These are phyloP conservation scores for Didymella arachidicola DNA, from an alignment of 2,329 filamentous ascomycete species.

Conservation along the genomic window DNA sequence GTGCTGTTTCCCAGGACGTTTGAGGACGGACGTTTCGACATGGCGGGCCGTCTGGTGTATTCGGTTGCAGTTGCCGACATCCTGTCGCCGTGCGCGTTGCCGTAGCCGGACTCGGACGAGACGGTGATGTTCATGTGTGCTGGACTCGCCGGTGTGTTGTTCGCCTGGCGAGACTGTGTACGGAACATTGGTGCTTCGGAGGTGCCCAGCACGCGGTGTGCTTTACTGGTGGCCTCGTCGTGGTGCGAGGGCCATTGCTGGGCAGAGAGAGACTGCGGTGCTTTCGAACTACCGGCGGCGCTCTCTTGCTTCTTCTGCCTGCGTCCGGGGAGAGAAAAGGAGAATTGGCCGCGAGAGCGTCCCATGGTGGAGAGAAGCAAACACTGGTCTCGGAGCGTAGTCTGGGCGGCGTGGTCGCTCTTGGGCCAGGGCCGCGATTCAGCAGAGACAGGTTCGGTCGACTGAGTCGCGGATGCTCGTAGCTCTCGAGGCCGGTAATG, in stretches of 20 bases:
- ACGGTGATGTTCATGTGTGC: conserved; percentile 45
- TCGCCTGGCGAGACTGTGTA: conserved; percentile 32
- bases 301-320: conserved; percentile 32
- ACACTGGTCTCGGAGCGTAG: conserved; percentile 9
- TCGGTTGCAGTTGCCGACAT: conserved; percentile 32
- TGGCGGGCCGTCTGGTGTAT: conserved; percentile 30
- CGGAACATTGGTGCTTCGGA: conserved; percentile 35
- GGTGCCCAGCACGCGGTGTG: conserved; percentile 50
- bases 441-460: conserved; percentile 26
- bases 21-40: conserved; percentile 47
- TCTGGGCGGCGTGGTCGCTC: conserved; percentile 34
- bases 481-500: background rate
- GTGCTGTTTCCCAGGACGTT: conserved; percentile 41
- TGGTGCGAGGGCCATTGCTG: conserved; percentile 37
- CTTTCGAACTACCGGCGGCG: conserved; percentile 25
- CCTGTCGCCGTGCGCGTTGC: conserved; percentile 37
- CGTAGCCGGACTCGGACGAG: conserved; percentile 41
- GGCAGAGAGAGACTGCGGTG: conserved; percentile 28
- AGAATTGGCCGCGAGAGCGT: conserved; percentile 40
- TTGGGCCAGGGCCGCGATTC: conserved; percentile 37
- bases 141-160: conserved; percentile 35
- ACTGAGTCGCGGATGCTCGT: conserved; percentile 36
- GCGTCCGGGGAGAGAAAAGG: conserved; percentile 49
- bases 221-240: conserved; percentile 44
- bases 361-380: conserved; percentile 37